These are phyloP conservation scores for Leccinum pachyderme DNA, from an alignment of 1,284 basidiomycete genomes.

Conservation along the genomic window DNA sequence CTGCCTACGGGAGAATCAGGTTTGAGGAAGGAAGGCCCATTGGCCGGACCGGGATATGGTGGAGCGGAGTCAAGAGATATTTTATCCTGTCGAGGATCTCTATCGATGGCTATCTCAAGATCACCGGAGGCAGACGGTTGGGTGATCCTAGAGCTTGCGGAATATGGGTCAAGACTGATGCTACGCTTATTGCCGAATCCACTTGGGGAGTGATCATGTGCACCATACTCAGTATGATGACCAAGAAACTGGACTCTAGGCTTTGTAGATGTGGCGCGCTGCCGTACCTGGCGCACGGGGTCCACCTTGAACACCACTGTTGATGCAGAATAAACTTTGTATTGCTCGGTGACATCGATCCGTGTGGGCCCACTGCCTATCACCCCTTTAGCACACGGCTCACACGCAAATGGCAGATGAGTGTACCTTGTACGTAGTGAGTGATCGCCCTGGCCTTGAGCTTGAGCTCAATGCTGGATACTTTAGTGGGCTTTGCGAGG, in stretches of 20 bases:
- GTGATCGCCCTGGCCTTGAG: conserved; percentile 68
- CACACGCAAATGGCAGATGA: background rate
- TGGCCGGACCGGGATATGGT: conserved; percentile 11
- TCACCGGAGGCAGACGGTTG: conserved; percentile 6
- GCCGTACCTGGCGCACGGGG: conserved; percentile 12
- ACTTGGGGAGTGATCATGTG: background rate
- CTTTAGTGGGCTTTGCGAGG: conserved; percentile 80
- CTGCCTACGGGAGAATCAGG: conserved; percentile 1
- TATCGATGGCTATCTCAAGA: background rate
- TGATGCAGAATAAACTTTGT: conserved; percentile 71
- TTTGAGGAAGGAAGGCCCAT: background rate
- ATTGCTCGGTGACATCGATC: conserved; percentile 80
- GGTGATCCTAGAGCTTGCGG: background rate
- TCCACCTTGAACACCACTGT: conserved; percentile 73
- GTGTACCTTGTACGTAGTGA: conserved; percentile 82
- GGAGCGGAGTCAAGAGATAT: conserved; percentile 14
- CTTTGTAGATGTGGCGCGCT: conserved; percentile 8
- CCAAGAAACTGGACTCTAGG: conserved; percentile 14
- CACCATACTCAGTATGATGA: background rate
- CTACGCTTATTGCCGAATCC: conserved; percentile 5
- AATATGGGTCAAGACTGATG: conserved; percentile 15
- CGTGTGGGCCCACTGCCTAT: conserved; percentile 78
- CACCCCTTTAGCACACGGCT: conserved; percentile 11
- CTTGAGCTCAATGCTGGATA: conserved; percentile 83
- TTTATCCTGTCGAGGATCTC: background rate